Evolutionary conservation across 441 rosid species (phyloP), one percentile per base, ranked within the genome.

Genomic region (Pelargonium fulgidum): DNA sequence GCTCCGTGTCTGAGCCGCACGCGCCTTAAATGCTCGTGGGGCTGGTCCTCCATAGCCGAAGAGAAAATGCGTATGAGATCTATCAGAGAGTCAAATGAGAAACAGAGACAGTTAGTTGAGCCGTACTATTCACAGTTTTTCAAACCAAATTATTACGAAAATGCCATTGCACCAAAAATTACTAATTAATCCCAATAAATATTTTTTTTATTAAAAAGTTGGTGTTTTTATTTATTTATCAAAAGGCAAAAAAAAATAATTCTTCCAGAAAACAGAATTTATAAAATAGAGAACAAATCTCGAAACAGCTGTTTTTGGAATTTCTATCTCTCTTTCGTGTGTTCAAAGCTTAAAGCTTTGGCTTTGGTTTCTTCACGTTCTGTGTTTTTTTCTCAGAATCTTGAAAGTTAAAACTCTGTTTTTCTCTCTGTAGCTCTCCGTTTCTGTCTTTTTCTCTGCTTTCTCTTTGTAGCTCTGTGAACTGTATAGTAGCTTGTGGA

Each of bases 21-120:
- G 29, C 29, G 29, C 29, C 29, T 24, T 24, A 1, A 24, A 24
- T 24, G 29, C 29, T 24, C 29, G 29, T 24, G 29, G 29, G 29
- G 29, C 29, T 24, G 29, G 29, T 24, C 29, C 29, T 24, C 29
- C 29, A 24, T 1, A 24, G 29, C 29, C 29, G 2, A 24, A 24
- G 29, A 1, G 29, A 24, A 24, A 24, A 54, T 7, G 20, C 5
- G 19, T 14, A 7, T 54, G 62, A 54, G 22, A 54, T 22, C 12
- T 29, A 77, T 4, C 70, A 5, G 65, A 75, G 17, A 68, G 80
- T 75, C 81, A 82, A 79, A 56, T 1, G 45, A 48, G 39, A n/a
- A 16, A 66, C 52, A 64, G 70, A 64, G 82, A 80, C 68, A 26
- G 82, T 78, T 82, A 64, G 84, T 72, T 80, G 82, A 24, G 82